These are phyloP conservation scores for Penicillium janthinellum DNA, from an alignment of 2,329 filamentous ascomycete species.

Conservation along the genomic window DNA sequence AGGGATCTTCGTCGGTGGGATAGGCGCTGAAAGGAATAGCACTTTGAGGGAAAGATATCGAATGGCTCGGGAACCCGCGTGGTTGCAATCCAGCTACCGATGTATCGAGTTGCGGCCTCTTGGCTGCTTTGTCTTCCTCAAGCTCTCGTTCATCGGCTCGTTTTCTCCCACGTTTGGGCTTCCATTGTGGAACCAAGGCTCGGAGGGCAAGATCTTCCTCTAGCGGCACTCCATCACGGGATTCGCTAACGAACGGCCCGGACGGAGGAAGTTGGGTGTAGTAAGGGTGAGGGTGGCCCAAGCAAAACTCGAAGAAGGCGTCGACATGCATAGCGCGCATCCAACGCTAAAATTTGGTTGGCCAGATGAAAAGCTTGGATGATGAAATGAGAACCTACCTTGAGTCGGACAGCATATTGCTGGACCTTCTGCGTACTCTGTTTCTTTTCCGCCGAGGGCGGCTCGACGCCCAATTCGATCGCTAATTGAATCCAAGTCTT, in stretches of 20 bases:
- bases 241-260: slow-evolving; percentile 63
- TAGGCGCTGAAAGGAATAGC: slow-evolving; percentile 56
- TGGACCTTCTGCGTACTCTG: slow-evolving; percentile 92
- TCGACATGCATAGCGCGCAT: slow-evolving; percentile 96
- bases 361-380: not conserved
- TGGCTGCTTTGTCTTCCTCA: slow-evolving; percentile 58
- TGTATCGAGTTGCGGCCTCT: slow-evolving; percentile 65
- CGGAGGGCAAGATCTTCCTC: slow-evolving; percentile 89
- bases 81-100: slow-evolving; percentile 51
- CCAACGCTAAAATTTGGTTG: slow-evolving; percentile 66
- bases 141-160: slow-evolving; percentile 62
- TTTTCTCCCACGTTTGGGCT: slow-evolving; percentile 64
- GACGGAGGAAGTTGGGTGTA: slow-evolving; percentile 73
- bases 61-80: slow-evolving; percentile 43
- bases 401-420: slow-evolving; percentile 88
- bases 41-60: slow-evolving; percentile 54
- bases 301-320: slow-evolving; percentile 88
- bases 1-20: slow-evolving; percentile 51
- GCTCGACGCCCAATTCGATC: slow-evolving; percentile 83
- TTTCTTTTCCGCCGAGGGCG: slow-evolving; percentile 76
- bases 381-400: slow-evolving; percentile 57
- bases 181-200: slow-evolving; percentile 75
- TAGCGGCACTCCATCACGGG: slow-evolving; percentile 77
- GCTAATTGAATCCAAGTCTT: slow-evolving; percentile 92
- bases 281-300: slow-evolving; percentile 76